phyloP scores from a whole-genome alignment of 169 alveolate genomes.

The Plasmodium vinckei region DNA sequence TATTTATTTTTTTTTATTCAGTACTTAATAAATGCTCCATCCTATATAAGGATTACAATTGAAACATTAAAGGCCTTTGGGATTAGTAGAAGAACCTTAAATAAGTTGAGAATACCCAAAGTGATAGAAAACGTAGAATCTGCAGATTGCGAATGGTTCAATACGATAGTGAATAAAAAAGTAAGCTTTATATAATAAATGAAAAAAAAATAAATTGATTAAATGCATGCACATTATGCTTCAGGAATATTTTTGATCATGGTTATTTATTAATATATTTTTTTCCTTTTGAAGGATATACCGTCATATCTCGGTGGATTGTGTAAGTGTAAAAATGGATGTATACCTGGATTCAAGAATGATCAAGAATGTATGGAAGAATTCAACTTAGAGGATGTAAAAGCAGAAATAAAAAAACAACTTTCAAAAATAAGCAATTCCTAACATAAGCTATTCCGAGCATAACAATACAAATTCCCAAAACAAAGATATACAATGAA shows the following conservation, averaged over 20 bases:
- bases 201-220: not conserved
- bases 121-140: constrained; percentile 22
- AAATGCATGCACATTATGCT: not conserved
- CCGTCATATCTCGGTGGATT: constrained; percentile 60
- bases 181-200: constrained; percentile 13
- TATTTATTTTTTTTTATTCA: constrained; percentile 1
- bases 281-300: constrained; percentile 21
- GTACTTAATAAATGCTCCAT: constrained; percentile 72
- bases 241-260: not conserved
- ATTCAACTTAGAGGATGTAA: constrained; percentile 40
- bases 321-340: constrained; percentile 60
- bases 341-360: constrained; percentile 60
- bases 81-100: constrained; percentile 63
- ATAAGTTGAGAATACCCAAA: constrained; percentile 62
- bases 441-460: not conserved
- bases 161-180: constrained; percentile 41
- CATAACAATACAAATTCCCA: constrained; percentile 3
- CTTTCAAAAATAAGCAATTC: constrained; percentile 23
- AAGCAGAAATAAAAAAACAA: constrained; percentile 46
- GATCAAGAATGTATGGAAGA: constrained; percentile 29
- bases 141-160: constrained; percentile 73
- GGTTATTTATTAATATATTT: not conserved
- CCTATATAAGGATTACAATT: constrained; percentile 62
- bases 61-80: constrained; percentile 62
- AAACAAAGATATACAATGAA: not conserved